These are phyloP conservation scores for Stephania yunnanensis DNA, from an alignment of 164 flowering plant genomes.

Conservation along the genomic window DNA sequence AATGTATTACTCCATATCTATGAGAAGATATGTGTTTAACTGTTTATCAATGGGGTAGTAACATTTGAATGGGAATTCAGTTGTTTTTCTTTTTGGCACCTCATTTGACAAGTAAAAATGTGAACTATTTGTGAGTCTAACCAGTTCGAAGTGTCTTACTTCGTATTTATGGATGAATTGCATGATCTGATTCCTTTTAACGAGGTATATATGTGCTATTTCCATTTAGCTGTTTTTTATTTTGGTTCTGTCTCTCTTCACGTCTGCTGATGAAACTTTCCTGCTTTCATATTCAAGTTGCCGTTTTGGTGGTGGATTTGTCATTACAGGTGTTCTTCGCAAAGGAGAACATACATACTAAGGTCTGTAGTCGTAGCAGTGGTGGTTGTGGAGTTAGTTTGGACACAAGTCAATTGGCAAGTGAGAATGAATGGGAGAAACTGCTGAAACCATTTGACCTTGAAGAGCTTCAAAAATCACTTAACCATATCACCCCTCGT, in stretches of 20 bases:
- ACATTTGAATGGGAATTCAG: too few relatives aligned
- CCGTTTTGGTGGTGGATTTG: neutral
- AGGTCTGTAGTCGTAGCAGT: neutral
- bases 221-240: neutral
- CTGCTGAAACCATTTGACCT: conserved; percentile 79
- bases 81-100: too few relatives aligned
- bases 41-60: too few relatives aligned
- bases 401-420: conserved; percentile 13
- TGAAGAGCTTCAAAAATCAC: conserved; percentile 53
- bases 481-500: conserved; percentile 52
- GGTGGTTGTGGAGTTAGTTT: conserved; percentile 1
- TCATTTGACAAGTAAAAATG: too few relatives aligned
- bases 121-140: too few relatives aligned
- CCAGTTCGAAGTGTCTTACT: too few relatives aligned
- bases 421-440: conserved; percentile 74
- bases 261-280: neutral
- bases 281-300: neutral
- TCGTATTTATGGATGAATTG: neutral
- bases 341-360: neutral
- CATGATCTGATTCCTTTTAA: neutral
- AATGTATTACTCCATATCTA: too few relatives aligned
- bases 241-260: neutral
- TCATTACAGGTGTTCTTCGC: conserved; percentile 9
- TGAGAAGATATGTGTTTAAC: too few relatives aligned
- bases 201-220: neutral